Evolutionary conservation across 768 basidiomycete species (phyloP).

Genomic region (Cystofilobasidium ferigula): DNA sequence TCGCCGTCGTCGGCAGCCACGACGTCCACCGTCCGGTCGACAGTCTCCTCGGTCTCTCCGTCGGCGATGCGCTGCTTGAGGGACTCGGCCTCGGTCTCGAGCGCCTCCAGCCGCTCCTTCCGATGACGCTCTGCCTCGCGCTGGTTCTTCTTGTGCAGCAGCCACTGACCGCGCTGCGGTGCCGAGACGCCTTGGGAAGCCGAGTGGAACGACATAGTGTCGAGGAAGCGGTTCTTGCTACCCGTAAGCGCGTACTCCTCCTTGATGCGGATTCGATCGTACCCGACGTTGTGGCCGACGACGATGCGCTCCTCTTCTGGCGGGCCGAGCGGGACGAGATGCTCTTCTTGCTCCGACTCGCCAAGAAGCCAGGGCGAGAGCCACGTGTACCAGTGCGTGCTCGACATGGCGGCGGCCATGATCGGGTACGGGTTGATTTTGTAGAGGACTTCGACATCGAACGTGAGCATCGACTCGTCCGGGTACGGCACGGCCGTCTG

Average conservation of each 20-base stretch:
- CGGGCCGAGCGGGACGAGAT: conserved; percentile 62
- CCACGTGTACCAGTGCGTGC: conserved; percentile 88
- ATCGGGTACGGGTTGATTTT: conserved; percentile 63
- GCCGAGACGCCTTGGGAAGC: conserved; percentile 90
- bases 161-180: conserved; percentile 88
- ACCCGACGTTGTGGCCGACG: conserved; percentile 91
- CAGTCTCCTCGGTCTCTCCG: conserved; percentile 8
- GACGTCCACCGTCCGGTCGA: not conserved
- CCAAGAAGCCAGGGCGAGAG: conserved; percentile 83
- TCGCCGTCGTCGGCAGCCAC: conserved; percentile 39
- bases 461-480: conserved; percentile 55
- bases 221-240: conserved; percentile 68
- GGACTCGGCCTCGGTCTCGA: conserved; percentile 43
- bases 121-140: conserved; percentile 2
- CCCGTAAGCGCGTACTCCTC: conserved; percentile 69
- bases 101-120: conserved; percentile 46
- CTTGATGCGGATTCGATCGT: conserved; percentile 68
- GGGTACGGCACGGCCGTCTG: conserved; percentile 36
- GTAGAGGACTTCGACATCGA: conserved; percentile 88
- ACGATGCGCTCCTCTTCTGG: conserved; percentile 48
- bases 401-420: conserved; percentile 76
- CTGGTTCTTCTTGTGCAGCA: conserved; percentile 66
- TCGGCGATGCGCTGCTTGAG: conserved; percentile 30
- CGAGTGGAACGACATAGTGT: conserved; percentile 90
- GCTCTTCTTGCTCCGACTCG: conserved; percentile 46